Evolutionary conservation across 2,329 filamentous ascomycete genomes (phyloP).

Genomic region (Pyricularia grisea): DNA sequence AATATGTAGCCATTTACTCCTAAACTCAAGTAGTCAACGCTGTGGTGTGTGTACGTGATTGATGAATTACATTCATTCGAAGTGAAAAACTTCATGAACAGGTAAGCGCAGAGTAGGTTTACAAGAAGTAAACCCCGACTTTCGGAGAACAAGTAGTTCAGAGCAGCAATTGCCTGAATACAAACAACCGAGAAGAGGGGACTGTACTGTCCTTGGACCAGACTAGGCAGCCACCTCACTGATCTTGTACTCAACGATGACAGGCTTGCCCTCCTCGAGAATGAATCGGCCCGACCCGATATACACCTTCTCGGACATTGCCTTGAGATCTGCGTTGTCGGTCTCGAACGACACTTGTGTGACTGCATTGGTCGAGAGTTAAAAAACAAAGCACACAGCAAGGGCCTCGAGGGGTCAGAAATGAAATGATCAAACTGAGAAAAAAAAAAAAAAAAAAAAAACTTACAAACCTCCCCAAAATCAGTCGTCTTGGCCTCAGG

Average conservation of each 20-base stretch:
- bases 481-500: conserved; percentile 25
- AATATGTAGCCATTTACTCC: background rate
- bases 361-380: conserved; percentile 14
- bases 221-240: conserved; percentile 24
- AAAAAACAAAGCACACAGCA: background rate
- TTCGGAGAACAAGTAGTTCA: background rate
- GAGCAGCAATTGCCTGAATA: background rate
- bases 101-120: background rate
- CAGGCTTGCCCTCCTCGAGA: conserved; percentile 25
- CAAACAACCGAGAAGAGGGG: background rate
- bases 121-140: too few relatives aligned
- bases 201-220: background rate
- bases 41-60: background rate
- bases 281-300: conserved; percentile 31
- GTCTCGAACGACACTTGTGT: conserved; percentile 28
- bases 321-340: conserved; percentile 21
- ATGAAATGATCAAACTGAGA: too few relatives aligned
- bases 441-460: background rate
- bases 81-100: background rate
- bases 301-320: conserved; percentile 27
- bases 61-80: background rate
- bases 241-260: conserved; percentile 34
- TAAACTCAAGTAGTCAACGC: background rate
- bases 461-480: conserved; percentile 28
- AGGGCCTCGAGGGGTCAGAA: too few relatives aligned